phyloP scores from a whole-genome alignment of 2,329 filamentous ascomycete genomes.

The Phialophora macrospora region DNA sequence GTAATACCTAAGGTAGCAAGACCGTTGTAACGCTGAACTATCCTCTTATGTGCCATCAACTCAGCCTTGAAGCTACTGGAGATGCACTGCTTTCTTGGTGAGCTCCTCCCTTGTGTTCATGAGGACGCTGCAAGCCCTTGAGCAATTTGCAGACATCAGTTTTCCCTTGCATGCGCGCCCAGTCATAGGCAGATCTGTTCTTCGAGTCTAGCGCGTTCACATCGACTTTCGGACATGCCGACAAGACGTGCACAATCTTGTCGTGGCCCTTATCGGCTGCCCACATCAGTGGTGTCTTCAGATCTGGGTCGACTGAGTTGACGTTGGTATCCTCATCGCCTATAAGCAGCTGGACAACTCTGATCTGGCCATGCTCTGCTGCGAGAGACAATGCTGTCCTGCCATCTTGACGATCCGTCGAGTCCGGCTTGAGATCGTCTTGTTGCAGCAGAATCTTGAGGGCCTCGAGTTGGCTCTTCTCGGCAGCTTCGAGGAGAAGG shows the following conservation, averaged over 20 bases:
- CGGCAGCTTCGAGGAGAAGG: constrained; percentile 1
- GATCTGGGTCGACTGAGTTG: neutral
- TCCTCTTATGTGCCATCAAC: neutral
- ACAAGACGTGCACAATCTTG: neutral
- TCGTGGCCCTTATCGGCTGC: neutral
- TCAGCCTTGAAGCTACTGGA: neutral
- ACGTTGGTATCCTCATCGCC: neutral
- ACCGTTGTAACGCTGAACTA: neutral
- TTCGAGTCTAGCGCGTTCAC: neutral
- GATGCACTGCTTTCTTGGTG: neutral
- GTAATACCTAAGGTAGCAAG: neutral
- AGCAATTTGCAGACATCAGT: neutral
- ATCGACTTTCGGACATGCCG: neutral
- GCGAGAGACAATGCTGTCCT: constrained; percentile 1
- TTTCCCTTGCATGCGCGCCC: neutral
- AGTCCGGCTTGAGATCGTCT: neutral
- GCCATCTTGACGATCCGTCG: neutral
- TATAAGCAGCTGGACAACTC: neutral
- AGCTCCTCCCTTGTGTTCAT: neutral
- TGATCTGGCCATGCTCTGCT: neutral
- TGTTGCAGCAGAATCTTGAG: neutral
- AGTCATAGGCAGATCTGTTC: neutral
- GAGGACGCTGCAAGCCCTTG: neutral
- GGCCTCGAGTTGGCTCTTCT: neutral
- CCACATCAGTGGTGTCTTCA: neutral